Evolutionary conservation across 176 grass and related monocot genomes (phyloP).

Genomic region (Chrysopogon serrulatus): DNA sequence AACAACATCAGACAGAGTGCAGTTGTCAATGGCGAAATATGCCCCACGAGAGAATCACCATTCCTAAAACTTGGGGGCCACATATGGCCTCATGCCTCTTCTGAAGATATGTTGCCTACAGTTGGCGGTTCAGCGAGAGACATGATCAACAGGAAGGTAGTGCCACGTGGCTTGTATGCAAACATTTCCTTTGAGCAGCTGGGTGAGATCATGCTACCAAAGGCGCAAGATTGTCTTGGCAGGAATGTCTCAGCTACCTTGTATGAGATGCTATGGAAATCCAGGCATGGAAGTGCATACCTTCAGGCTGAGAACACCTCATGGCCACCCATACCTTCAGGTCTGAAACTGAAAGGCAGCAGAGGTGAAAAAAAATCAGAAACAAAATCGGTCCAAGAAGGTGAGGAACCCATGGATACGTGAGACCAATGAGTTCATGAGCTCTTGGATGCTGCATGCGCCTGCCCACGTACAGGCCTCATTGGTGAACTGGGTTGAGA

Average conservation of each 20-base stretch:
- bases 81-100: not conserved
- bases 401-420: not conserved
- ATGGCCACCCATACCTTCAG: not conserved
- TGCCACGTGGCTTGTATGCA: not conserved
- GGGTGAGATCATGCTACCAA: not conserved
- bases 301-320: not conserved
- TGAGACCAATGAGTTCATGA: not conserved
- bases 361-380: not conserved
- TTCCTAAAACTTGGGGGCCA: not conserved
- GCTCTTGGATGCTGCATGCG: not conserved
- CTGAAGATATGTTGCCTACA: not conserved
- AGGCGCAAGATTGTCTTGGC: not conserved
- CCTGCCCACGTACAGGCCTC: not conserved
- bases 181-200: conserved; percentile 1
- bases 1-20: not conserved
- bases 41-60: no score
- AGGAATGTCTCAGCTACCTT: not conserved
- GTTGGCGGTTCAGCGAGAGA: not conserved
- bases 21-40: not conserved
- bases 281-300: not conserved
- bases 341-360: not conserved
- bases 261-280: not conserved
- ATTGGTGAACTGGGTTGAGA: not conserved
- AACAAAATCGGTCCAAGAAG: not conserved
- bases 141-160: not conserved